These are phyloP conservation scores for Alternaria longipes DNA, from an alignment of 2,329 filamentous ascomycete genomes.

Conservation along the genomic window DNA sequence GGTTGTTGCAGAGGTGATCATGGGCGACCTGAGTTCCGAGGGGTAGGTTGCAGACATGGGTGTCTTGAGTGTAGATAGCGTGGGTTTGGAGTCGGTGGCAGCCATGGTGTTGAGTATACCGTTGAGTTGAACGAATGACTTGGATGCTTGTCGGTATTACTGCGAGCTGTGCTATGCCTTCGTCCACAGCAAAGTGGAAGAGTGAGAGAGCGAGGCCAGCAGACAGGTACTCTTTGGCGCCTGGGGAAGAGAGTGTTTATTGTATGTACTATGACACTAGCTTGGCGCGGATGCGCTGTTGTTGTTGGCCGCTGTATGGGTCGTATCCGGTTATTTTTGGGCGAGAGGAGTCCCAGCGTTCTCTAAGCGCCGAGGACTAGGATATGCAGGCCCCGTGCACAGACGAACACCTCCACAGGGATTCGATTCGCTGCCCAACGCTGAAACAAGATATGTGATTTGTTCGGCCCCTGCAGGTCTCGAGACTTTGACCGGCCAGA, in stretches of 20 bases:
- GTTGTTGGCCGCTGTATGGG: conserved; percentile 46
- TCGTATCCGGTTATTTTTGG: conserved; percentile 31
- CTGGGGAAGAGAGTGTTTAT: conserved; percentile 45
- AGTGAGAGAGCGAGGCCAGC: conserved; percentile 39
- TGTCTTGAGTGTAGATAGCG: conserved; percentile 57
- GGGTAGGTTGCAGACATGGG: conserved; percentile 69
- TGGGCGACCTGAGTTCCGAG: conserved; percentile 68
- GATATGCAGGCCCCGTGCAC: conserved; percentile 29
- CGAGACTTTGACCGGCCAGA: conserved; percentile 23
- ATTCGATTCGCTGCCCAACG: conserved; percentile 31
- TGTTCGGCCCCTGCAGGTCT: conserved; percentile 49
- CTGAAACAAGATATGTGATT: conserved; percentile 51
- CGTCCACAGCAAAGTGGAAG: conserved; percentile 39
- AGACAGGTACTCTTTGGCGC: conserved; percentile 38
- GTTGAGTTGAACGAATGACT: conserved; percentile 41
- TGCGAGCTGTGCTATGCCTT: conserved; percentile 38
- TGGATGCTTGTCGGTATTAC: conserved; percentile 28
- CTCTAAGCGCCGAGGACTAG: conserved; percentile 43
- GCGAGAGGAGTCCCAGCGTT: conserved; percentile 41
- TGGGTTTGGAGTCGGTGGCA: conserved; percentile 53
- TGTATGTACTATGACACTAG: conserved; percentile 37
- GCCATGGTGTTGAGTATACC: conserved; percentile 45
- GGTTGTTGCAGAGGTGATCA: conserved; percentile 59
- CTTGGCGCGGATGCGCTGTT: conserved; percentile 40
- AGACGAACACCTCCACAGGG: conserved; percentile 24